Percentiles rank a stretch among this genome's conserved stretches.
phyloP scores from a whole-genome alignment of 208 protist genomes.

The Novymonas esmeraldas region DNA sequence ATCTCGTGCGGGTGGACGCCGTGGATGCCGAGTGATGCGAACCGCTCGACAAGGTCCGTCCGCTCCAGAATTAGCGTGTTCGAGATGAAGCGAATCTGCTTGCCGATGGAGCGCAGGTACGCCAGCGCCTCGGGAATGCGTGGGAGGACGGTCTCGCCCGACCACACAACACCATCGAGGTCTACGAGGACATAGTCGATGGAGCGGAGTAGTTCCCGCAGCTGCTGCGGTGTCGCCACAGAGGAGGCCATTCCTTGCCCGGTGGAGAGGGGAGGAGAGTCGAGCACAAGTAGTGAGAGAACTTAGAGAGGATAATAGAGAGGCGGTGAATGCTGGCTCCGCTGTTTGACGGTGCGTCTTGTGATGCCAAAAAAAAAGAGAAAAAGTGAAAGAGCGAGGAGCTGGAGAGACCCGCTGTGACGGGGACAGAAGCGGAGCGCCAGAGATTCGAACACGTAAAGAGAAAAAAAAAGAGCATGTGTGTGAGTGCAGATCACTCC shows the following conservation, averaged over 20 bases:
- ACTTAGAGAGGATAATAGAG: too few relatives aligned
- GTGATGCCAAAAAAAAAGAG: too few relatives aligned
- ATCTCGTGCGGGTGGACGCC: constrained; percentile 39
- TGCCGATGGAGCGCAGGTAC: constrained; percentile 42
- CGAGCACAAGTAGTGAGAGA: too few relatives aligned
- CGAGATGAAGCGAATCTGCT: constrained; percentile 63
- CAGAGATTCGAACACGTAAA: too few relatives aligned
- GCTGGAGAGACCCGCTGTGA: too few relatives aligned
- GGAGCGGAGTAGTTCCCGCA: constrained; percentile 7
- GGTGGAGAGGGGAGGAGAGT: too few relatives aligned
- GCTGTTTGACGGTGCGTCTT: too few relatives aligned
- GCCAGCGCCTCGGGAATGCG: constrained; percentile 45
- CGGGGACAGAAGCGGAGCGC: too few relatives aligned
- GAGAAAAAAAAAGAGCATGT: too few relatives aligned
- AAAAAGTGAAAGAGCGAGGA: too few relatives aligned
- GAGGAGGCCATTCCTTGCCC: constrained; percentile 2
- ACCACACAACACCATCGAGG: constrained; percentile 72
- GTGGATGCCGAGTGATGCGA: constrained; percentile 40
- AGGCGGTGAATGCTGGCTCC: too few relatives aligned
- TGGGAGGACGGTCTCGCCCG: constrained; percentile 42
- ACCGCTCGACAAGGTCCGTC: constrained; percentile 22
- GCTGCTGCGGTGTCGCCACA: not conserved
- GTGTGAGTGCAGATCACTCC: too few relatives aligned
- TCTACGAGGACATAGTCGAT: constrained; percentile 68
- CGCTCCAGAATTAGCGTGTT: constrained; percentile 66